These are phyloP conservation scores for Curvularia sp. DNA, from an alignment of 2,329 filamentous ascomycete species.

Conservation along the genomic window DNA sequence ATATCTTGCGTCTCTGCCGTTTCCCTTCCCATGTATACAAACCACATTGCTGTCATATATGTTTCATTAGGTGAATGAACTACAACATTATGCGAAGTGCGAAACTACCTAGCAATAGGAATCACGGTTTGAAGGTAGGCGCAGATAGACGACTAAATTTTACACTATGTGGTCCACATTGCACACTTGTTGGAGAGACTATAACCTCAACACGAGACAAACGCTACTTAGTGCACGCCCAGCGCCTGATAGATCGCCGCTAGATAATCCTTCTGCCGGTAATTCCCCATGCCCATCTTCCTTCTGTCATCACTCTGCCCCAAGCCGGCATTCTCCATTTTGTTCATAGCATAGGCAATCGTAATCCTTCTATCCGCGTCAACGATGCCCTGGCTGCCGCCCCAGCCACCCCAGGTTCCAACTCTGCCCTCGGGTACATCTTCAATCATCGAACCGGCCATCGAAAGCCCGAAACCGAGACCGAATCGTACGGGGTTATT, in stretches of 20 bases:
- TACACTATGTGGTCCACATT: neutral
- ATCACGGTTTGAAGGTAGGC: too few relatives aligned
- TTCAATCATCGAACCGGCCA: conserved; percentile 1
- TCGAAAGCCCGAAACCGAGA: conserved; percentile 21
- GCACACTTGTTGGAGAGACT: neutral
- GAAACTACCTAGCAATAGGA: too few relatives aligned
- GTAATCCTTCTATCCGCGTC: conserved; percentile 27
- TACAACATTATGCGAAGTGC: too few relatives aligned
- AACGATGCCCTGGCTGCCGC: conserved; percentile 23
- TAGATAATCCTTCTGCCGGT: conserved; percentile 16
- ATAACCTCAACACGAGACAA: neutral
- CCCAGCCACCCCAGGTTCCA: conserved; percentile 31
- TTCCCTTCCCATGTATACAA: too few relatives aligned
- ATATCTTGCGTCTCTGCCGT: too few relatives aligned
- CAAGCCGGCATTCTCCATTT: conserved; percentile 20
- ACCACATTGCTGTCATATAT: too few relatives aligned
- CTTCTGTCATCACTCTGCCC: neutral
- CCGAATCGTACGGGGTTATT: conserved; percentile 8
- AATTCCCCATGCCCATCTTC: conserved; percentile 16
- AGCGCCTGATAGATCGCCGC: conserved; percentile 22
- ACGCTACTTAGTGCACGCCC: neutral
- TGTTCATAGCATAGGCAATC: conserved; percentile 32
- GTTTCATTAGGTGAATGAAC: too few relatives aligned
- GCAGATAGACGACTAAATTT: too few relatives aligned
- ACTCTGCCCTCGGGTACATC: conserved; percentile 24